A percentile compares a stretch with the other conserved stretches of the same genome.
Conservation (phyloP, 345 rosid species). For the Citrus australasica region DNA sequence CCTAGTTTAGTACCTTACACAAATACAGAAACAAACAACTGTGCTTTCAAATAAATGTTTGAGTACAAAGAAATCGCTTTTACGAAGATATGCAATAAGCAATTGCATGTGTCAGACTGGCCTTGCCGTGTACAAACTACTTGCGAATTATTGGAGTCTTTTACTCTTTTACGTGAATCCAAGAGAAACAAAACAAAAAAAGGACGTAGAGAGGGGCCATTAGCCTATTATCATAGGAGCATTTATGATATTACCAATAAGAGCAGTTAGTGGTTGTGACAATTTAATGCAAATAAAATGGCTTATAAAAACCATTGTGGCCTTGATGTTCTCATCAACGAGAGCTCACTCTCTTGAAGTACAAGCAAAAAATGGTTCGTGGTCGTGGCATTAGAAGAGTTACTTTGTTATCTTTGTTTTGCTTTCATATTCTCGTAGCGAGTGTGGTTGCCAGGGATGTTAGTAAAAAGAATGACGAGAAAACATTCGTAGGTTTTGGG, state of each 20-base stretch:
- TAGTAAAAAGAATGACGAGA: conserved; percentile 26
- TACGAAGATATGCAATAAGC: not conserved
- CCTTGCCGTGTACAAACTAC: not conserved
- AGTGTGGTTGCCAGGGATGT: conserved; percentile 40
- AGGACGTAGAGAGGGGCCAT: not conserved
- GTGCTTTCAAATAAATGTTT: not conserved
- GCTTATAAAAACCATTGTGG: conserved; percentile 16
- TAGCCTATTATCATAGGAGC: not conserved
- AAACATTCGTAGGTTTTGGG: not conserved
- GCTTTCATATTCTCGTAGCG: conserved; percentile 37
- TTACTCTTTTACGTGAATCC: not conserved
- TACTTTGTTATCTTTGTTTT: conserved; percentile 41
- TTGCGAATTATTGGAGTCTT: not conserved
- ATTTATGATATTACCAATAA: conserved; percentile 20
- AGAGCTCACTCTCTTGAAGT: not conserved
- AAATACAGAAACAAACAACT: not conserved
- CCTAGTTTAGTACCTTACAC: not conserved
- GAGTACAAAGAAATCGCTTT: not conserved
- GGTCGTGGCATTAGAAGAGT: conserved; percentile 16
- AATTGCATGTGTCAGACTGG: not conserved
- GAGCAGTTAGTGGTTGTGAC: conserved; percentile 40
- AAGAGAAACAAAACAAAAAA: not conserved
- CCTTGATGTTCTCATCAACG: not conserved
- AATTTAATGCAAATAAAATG: conserved; percentile 28
- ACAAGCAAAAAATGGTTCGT: conserved; percentile 28